Evolutionary conservation across 495 filamentous ascomycete species (phyloP).

Genomic region (Aspergillus sclerotioniger): DNA sequence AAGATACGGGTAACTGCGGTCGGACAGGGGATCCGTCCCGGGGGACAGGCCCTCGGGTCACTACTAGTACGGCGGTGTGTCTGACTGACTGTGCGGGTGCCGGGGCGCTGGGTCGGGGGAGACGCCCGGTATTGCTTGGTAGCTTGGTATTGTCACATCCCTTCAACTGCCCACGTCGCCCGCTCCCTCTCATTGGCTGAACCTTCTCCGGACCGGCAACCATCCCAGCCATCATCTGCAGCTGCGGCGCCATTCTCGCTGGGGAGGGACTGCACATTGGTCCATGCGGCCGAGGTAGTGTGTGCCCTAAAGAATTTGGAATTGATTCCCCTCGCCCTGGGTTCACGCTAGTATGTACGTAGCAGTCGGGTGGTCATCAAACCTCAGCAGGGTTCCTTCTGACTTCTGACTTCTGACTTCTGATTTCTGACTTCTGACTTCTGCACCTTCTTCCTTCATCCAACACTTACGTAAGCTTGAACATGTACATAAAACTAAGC

Average conservation of each 20-base stretch:
- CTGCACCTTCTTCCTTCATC: too few species aligned
- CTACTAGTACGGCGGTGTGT: conserved; percentile 6
- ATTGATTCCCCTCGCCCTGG: background rate
- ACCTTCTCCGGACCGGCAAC: background rate
- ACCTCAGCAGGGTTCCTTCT: too few species aligned
- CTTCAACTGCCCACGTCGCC: background rate
- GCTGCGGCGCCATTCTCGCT: background rate
- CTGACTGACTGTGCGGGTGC: background rate
- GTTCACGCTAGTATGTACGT: too few species aligned
- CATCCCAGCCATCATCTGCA: background rate
- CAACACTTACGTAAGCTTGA: too few species aligned
- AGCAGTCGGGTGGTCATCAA: too few species aligned
- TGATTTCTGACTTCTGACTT: too few species aligned
- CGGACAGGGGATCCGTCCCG: conserved; percentile 14
- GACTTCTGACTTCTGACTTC: too few species aligned
- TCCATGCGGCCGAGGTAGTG: background rate
- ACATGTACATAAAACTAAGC: too few species aligned
- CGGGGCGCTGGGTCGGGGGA: background rate
- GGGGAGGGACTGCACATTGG: background rate
- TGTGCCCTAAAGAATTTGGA: background rate
- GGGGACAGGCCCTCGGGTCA: conserved; percentile 11
- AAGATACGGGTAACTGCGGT: conserved; percentile 11
- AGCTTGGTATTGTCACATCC: background rate
- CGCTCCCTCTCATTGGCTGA: background rate
- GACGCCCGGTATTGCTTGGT: background rate